Base-by-base conservation (phyloP, 1,284 basidiomycete species). In the Neolentinus lepideus region DNA sequence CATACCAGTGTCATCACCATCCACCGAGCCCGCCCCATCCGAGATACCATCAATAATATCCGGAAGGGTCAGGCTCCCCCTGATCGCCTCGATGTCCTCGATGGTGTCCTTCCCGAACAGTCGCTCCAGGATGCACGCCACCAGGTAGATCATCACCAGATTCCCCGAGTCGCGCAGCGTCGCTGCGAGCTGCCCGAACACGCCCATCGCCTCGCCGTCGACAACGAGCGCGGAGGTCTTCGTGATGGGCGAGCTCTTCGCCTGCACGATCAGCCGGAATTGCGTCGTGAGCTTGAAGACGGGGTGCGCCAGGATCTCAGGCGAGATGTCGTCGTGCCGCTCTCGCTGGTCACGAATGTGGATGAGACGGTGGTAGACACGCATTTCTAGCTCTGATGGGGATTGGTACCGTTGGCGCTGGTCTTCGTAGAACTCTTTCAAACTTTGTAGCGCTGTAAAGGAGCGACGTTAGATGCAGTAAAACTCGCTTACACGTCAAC, bases 381-480 rank as follows among this genome's bases (percentile, higher is more conserved):
- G 85, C 82, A 99, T 97, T 71, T 99, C 96, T 51, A 97, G 82
- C 67, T 98, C 94, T 55, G 90, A 89, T 0, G 89, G 84, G 6
- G 87, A 88, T 52, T 85, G 66, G 38, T 84, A 84, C 19, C 73
- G 71, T 11, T 77, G 80, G 14, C 87, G 77, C 56, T 92, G 83
- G 58, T 98, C 95, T 63, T 92, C 88, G 68, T 98, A 97, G 64
- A 92, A 95, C 66, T 98, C 92, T 67, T 93, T 92, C 51, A 98
- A 77, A 64, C 88, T 92, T 64, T 92, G 90, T 36, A 98, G 79
- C 22, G 92, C 92, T 95, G 62, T n/a, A 29, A 54, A 29, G 19
- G 53, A 59, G 29, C 22, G 29, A 45, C 55, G 29, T 43, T 35
- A 10, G 22, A 47, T 3, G 16, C 10, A 16, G 19, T 21, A 21